Base-by-base conservation (phyloP, 371 early-diverging fungal species). In the Rhizopus arrhizus region DNA sequence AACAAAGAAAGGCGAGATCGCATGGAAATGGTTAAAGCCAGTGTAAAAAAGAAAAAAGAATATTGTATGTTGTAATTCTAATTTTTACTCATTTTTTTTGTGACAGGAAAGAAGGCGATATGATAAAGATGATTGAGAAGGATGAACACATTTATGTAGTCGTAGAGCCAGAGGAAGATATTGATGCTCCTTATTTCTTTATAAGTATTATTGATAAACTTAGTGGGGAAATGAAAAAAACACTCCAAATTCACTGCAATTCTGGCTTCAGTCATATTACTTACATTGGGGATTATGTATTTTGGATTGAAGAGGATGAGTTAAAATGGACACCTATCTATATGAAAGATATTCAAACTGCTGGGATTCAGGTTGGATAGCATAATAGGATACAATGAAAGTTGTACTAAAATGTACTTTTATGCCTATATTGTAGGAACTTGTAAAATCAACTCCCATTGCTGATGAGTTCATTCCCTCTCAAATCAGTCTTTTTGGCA, bases 271-370 rank as follows among this genome's bases (percentile, higher is more conserved):
- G 64, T 31, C 56, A 69, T 36, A 29, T 74, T 15, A 12, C 48
- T 10, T 46, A 67, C 22, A 35, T 63, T 48, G 71, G 72, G n/a
- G 50, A 66, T 13, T 51, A 68, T 48, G 5, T 79, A 5, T 47
- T 76, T 12, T 80, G 80, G 80, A 69, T 61, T 1, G 77, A 80
- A 54, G 56, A 64, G 4, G 68, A 58, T 34, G 28, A 43, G 8
- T 10, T 79, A 11, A 74, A 76, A 58, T 73, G 74, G 75, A 69
- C 67, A 42, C 55, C 61, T 42, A 58, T 79, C 12, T 64, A 67
- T 15, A 57, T 69, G 0, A 65, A 65, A 31, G 64, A 70, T 13
- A 60, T 70, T n/a, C 62, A 66, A 6, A 63, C 35, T 8, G 33
- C 48, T 3, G 12, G 59, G 3, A 56, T 73, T 5, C 53, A 62